Evolutionary conservation across 1,139 yeast genomes (phyloP).

Genomic region (Groenewaldozyma sp.): DNA sequence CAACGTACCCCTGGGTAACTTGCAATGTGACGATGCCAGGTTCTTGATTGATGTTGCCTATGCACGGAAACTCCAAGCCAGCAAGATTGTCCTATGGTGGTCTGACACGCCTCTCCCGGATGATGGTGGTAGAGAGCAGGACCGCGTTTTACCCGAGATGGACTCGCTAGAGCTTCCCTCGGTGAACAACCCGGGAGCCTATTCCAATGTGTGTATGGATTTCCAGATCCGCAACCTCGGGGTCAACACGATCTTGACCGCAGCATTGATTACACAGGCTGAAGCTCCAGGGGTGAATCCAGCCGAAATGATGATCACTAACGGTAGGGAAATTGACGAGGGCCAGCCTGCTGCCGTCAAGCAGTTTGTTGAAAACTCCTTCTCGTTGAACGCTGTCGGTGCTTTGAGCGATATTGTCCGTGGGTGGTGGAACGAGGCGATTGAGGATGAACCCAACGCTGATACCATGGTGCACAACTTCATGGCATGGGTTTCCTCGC

Average conservation of each 20-base stretch:
- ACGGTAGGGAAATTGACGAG: no score
- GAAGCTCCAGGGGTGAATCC: conserved; percentile 73
- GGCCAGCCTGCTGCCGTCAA: conserved; percentile 3
- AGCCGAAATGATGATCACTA: conserved; percentile 40
- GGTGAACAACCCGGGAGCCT: conserved; percentile 72
- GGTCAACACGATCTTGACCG: conserved; percentile 77
- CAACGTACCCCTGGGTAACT: conserved; percentile 77
- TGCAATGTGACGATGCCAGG: conserved; percentile 66
- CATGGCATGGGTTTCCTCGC: conserved; percentile 79
- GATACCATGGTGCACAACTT: conserved; percentile 79
- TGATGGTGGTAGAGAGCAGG: conserved; percentile 76
- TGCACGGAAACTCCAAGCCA: conserved; percentile 62
- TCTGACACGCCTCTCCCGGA: conserved; percentile 74
- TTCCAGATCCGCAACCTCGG: conserved; percentile 69
- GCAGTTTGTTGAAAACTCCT: conserved; percentile 46
- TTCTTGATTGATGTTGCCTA: conserved; percentile 78
- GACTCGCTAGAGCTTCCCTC: conserved; percentile 63
- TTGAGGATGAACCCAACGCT: conserved; percentile 58
- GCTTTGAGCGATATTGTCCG: conserved; percentile 69
- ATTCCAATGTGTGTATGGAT: conserved; percentile 72
- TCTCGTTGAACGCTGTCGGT: conserved; percentile 65
- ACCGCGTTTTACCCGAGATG: conserved; percentile 36
- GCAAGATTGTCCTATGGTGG: conserved; percentile 88
- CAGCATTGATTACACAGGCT: conserved; percentile 76
- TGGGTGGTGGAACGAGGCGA: conserved; percentile 92